Base-by-base conservation (phyloP, 495 filamentous ascomycete genomes). In the Choiromyces venosus region DNA sequence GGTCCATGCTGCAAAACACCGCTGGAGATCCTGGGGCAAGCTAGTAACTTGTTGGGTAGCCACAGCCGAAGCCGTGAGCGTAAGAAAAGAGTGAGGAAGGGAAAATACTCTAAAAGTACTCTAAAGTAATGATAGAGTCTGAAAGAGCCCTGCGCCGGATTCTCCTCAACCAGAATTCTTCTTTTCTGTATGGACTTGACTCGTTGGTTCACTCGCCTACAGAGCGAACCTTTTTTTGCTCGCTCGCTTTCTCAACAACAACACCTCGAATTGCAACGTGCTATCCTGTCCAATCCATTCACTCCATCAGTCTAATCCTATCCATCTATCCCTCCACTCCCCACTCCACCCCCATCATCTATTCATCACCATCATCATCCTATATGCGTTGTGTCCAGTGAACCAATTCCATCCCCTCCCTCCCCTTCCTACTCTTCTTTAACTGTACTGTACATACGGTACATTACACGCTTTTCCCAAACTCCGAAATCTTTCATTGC, bases 401-500 rank as follows among this genome's bases (percentile, higher is more conserved):
- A 61, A 33, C 52, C 52, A 33, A 61, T 33, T 61, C 52, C 33
- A 61, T 73, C 35, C 33, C 42, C 73, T 68, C 71, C 42, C 69
- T 42, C 66, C 46, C 46, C 61, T 40, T 70, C 74, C 14, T 61
- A 37, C 40, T 76, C 40, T 71, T 46, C 71, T 75, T 66, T 73
- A 42, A 46, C 70, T 72, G 40, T 33, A 74, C 69, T 73, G 66
- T 70, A 68, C 67, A 73, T 76, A 72, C 42, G 71, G 69, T 73
- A 73, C 72, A 66, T 77, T 73, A 74, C 69, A 77, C 76, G 69
- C 75, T 74, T 76, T 70, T 76, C 75, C 73, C 69, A 76, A 77
- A 73, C 69, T 44, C 74, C 66, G 72, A 72, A 76, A 77, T 76
- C 66, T 46, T 69, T 68, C 74, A 67, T 72, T 33, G 52, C 52